Percentiles rank a stretch among this genome's conserved stretches.
Conservation (phyloP, 306 rosid genomes). For the Clitoria ternatea region DNA sequence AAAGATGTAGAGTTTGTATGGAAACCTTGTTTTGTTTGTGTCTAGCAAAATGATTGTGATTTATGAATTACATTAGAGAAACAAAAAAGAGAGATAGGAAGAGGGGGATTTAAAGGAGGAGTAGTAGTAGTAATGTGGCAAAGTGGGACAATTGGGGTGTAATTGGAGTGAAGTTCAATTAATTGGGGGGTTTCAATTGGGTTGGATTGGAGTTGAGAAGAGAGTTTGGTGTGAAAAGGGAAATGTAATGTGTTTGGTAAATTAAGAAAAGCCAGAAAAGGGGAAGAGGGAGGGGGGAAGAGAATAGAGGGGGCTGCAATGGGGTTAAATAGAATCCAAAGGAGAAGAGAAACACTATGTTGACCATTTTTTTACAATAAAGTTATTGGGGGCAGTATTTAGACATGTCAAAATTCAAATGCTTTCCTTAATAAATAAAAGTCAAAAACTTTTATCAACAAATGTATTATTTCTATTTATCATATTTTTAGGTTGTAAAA, state of each 20-base stretch:
- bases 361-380: slow-evolving; percentile 13
- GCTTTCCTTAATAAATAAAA: background rate
- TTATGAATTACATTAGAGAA: slow-evolving; percentile 34
- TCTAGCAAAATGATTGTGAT: slow-evolving; percentile 13
- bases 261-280: slow-evolving; percentile 10
- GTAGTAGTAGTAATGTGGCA: slow-evolving; percentile 19
- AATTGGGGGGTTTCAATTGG: background rate
- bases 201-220: slow-evolving; percentile 16
- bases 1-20: too few relatives aligned
- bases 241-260: slow-evolving; percentile 19
- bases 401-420: background rate
- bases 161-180: background rate
- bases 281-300: slow-evolving; percentile 31
- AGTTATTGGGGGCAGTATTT: background rate
- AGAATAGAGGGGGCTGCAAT: slow-evolving; percentile 20
- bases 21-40: too few relatives aligned
- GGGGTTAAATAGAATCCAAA: slow-evolving; percentile 51
- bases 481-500: background rate
- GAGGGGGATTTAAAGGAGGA: slow-evolving; percentile 20
- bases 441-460: background rate
- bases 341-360: slow-evolving; percentile 5
- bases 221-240: slow-evolving; percentile 15
- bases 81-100: background rate
- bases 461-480: background rate
- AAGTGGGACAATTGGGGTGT: background rate